phyloP scores from a whole-genome alignment of 441 rosid species.

The Croton setiger region DNA sequence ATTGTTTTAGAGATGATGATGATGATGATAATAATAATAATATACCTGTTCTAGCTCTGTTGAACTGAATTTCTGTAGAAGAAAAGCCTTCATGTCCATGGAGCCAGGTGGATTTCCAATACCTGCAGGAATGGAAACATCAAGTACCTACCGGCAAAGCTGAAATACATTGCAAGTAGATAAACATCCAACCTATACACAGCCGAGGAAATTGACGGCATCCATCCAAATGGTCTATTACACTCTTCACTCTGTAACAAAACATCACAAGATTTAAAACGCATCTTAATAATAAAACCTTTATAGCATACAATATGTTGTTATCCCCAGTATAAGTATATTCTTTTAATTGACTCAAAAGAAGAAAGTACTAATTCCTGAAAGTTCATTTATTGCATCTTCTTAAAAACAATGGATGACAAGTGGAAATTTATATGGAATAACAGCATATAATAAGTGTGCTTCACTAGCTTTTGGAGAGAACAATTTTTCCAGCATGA shows the following conservation, averaged over 20 bases:
- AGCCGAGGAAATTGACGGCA: conserved; percentile 72
- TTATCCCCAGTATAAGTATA: not conserved
- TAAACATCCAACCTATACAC: conserved; percentile 52
- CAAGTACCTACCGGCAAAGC: not conserved
- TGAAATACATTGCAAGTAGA: not conserved
- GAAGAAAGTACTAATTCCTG: not conserved
- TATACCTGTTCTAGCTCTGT: conserved; percentile 63
- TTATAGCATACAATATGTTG: not conserved
- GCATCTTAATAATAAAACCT: no score
- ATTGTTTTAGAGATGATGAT: not conserved
- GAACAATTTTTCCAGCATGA: not conserved
- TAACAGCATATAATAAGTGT: not conserved
- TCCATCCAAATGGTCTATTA: conserved; percentile 72
- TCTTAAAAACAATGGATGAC: not conserved
- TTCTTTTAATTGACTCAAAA: not conserved
- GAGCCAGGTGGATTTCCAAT: conserved; percentile 87
- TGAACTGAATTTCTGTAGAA: conserved; percentile 75
- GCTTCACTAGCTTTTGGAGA: not conserved
- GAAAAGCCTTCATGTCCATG: conserved; percentile 95
- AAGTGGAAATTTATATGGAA: not conserved
- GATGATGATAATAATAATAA: not conserved
- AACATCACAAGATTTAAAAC: not conserved
- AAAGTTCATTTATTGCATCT: not conserved
- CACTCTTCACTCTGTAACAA: conserved; percentile 69
- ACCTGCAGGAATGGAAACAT: conserved; percentile 39